phyloP scores from a whole-genome alignment of 106 monocot species.

The Apostasia shenzhenica region DNA sequence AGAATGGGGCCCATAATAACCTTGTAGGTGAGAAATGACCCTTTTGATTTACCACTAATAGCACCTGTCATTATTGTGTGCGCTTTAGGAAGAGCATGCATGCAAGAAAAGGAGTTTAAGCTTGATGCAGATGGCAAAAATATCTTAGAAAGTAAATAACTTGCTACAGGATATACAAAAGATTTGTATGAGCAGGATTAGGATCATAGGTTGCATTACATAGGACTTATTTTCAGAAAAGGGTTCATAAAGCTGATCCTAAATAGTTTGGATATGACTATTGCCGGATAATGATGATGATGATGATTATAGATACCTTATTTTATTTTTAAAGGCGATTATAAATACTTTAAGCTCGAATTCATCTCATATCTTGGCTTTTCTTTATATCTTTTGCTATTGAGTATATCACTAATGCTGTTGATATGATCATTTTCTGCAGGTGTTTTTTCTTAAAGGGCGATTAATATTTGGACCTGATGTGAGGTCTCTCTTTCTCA shows the following conservation, averaged over 20 bases:
- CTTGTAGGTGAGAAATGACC: slow-evolving; percentile 5
- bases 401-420: background rate
- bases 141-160: slow-evolving; percentile 7
- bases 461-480: slow-evolving; percentile 86
- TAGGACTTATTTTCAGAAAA: no score
- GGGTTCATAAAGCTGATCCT: no score
- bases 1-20: slow-evolving; percentile 5
- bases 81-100: background rate
- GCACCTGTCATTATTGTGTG: slow-evolving; percentile 1
- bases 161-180: background rate
- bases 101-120: slow-evolving; percentile 23
- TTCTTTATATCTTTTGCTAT: background rate
- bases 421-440: slow-evolving; percentile 14
- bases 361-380: no score
- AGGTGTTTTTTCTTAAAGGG: slow-evolving; percentile 71
- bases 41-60: slow-evolving; percentile 8
- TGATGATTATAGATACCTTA: no score
- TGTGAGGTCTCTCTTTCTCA: slow-evolving; percentile 67
- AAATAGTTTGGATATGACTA: no score
- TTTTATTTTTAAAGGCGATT: no score
- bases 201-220: background rate
- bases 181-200: background rate
- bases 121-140: slow-evolving; percentile 21
- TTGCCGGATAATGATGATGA: no score
- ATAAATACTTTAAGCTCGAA: no score